Evolutionary conservation across 1,284 basidiomycete species (phyloP).

Genomic region (Inonotus hispidus): DNA sequence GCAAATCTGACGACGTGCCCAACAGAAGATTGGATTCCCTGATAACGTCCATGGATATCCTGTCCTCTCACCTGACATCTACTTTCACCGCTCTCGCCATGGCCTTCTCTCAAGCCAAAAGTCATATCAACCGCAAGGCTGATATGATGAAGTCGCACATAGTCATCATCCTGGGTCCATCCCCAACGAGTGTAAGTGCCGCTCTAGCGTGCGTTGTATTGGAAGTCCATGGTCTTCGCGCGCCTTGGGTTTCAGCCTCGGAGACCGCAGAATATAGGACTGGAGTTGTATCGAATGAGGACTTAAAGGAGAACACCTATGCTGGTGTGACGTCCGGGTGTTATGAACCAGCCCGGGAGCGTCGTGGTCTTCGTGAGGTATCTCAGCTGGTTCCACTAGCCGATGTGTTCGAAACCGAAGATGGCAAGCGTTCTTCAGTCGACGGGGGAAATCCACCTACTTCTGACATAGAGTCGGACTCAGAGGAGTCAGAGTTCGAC

Average conservation of each 20-base stretch:
- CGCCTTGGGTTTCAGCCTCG: background rate
- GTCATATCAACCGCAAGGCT: background rate
- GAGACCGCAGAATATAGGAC: too few relatives aligned
- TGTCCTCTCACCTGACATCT: constrained; percentile 65
- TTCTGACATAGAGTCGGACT: constrained; percentile 22
- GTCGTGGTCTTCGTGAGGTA: too few relatives aligned
- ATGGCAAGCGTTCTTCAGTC: too few relatives aligned
- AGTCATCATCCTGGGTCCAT: constrained; percentile 60
- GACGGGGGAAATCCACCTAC: constrained; percentile 19
- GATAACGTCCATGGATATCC: constrained; percentile 56
- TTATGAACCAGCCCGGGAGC: too few relatives aligned
- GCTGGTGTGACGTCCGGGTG: too few relatives aligned
- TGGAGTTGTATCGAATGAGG: background rate
- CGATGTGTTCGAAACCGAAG: too few relatives aligned
- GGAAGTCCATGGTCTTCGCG: constrained; percentile 49
- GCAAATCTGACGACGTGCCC: constrained; percentile 35
- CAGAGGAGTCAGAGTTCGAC: constrained; percentile 17
- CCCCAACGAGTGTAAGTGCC: constrained; percentile 31
- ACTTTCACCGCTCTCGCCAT: constrained; percentile 67
- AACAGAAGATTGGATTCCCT: constrained; percentile 56
- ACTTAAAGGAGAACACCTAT: constrained; percentile 11
- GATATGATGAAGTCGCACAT: constrained; percentile 37
- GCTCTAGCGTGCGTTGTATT: constrained; percentile 51
- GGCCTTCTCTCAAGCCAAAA: constrained; percentile 32
- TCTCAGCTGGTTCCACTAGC: too few relatives aligned